Base-by-base conservation (phyloP, 2,329 filamentous ascomycete genomes). In the Exophiala viscosa region DNA sequence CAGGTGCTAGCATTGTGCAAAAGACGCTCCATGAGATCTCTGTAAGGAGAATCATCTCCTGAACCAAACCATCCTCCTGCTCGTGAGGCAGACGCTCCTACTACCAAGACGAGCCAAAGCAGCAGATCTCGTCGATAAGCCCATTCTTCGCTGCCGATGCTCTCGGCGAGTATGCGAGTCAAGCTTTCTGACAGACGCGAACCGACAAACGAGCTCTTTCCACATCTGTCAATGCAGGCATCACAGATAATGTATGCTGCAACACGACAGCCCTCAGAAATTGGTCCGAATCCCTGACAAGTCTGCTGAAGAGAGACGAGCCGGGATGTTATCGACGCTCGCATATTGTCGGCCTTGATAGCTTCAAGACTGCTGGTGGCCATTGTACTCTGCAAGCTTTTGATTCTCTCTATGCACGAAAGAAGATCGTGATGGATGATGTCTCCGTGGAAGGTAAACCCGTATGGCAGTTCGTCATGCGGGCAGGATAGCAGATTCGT, bases 231-330 rank as follows among this genome's bases (percentile, higher is more conserved):
- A 34, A 9, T 43, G 34, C 20, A 23, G 14, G 48, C 36, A 18
- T 53, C 44, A 38, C 45, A 48, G 33, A 53, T 45, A 31, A 53
- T 49, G 35, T 45, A 53, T 45, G 46, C 41, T 13, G 50, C 50
- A 28, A 48, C 20, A n/a, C 50, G 50, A 31, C 50, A 53, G 35
- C 50, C 48, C 31, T 53, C 50, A 17, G 50, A 33, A 17, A 53
- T 40, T 3, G 40, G 45, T n/a, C 50, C 50, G 15, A 49, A 18
- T 14, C 28, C 31, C 31, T 53, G 34, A 13, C 39, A 45, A 36
- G 17, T 13, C 14, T 53, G 39, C 23, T 49, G 39, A 15, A 48
- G 15, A 23, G 45, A 40, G 11, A 53, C 45, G 11, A 53, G 50
- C 1, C 50, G 40, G 14, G 50, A 35, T 15, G 39, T 40, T 14